Evolutionary conservation across 768 basidiomycete genomes (phyloP), one percentile per base, ranked within the genome.

Genomic region (Lentinula lateritia): DNA sequence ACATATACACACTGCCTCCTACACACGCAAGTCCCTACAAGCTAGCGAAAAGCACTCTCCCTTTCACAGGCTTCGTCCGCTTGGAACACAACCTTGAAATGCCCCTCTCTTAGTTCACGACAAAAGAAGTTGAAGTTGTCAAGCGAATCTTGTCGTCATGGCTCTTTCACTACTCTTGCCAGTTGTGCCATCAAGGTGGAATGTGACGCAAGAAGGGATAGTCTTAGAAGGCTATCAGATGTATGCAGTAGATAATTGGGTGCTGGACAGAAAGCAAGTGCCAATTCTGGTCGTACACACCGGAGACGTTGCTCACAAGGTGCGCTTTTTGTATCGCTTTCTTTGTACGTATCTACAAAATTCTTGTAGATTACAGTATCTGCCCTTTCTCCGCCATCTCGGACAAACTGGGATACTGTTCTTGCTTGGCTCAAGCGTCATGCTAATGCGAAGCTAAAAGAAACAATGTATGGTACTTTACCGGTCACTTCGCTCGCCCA

Each of bases 181-280:
- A 59, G 34, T 50, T 9, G 12, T 28, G 9, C 76, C 78, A 18
- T 75, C 76, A 52, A 75, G 73, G 53, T 84, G 87, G 63, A 78
- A 81, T 66, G 71, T 84, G 60, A 77, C 78, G 7, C 75, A 80
- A 41, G 78, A 82, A 38, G 72, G 73, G 16, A 66, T 86, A 50
- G 74, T 84, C 50, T 68, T 90, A 23, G 69, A 76, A 18, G 87
- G 87, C 1, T 92, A 86, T 73, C 92, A 93, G 74, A 78, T 93
- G 60, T 94, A 93, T 69, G 92, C 90, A 0, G 92, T 94, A 8
- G 89, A 93, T 77, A 89, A 89, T 71, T 93, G 92, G 89, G 79
- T 93, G 61, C 84, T 89, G 7, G 85, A 88, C 58, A 80, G 88
- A 61, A 79, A 79, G 65, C 80, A 82, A 2, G 75, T 87, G 62